A percentile compares a stretch with the other conserved stretches of the same genome.
Evolutionary conservation across 2,329 filamentous ascomycete genomes (phyloP).

Genomic region (Clonostachys chloroleuca): DNA sequence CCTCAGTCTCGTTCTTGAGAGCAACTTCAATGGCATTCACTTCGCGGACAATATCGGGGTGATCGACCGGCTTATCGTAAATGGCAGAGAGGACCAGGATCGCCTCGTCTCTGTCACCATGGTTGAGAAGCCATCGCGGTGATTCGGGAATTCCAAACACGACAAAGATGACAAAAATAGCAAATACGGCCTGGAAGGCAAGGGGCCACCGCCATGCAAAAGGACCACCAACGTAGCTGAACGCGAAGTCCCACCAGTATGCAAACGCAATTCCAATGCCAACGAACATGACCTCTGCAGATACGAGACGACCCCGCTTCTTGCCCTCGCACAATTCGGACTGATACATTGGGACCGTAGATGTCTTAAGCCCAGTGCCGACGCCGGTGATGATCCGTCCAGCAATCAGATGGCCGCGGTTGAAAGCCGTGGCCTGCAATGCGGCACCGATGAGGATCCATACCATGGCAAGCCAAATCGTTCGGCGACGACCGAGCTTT

Average conservation of each 20-base stretch:
- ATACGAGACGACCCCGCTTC: constrained; percentile 34
- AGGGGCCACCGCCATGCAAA: constrained; percentile 25
- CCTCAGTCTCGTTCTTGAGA: constrained; percentile 16
- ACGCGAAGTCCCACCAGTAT: constrained; percentile 13
- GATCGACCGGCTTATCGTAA: neutral
- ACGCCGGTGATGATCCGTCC: constrained; percentile 33
- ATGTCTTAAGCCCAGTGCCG: constrained; percentile 22
- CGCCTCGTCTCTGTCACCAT: constrained; percentile 19
- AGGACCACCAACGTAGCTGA: constrained; percentile 19
- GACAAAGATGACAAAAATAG: constrained; percentile 11
- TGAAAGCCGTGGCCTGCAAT: constrained; percentile 30
- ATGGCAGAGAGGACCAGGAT: constrained; percentile 11
- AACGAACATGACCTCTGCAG: constrained; percentile 22
- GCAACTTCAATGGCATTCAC: constrained; percentile 8
- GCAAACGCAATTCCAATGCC: constrained; percentile 7
- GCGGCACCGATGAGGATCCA: constrained; percentile 26
- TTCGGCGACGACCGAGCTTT: constrained; percentile 30
- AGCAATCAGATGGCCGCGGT: constrained; percentile 30
- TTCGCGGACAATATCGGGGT: neutral
- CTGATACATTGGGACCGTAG: constrained; percentile 22
- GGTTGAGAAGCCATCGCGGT: constrained; percentile 18
- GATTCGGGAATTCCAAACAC: constrained; percentile 18
- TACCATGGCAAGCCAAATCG: constrained; percentile 17
- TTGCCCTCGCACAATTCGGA: constrained; percentile 36
- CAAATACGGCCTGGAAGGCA: constrained; percentile 20